phyloP scores from a whole-genome alignment of 2,329 filamentous ascomycete genomes.

The Geosmithia putterillii region DNA sequence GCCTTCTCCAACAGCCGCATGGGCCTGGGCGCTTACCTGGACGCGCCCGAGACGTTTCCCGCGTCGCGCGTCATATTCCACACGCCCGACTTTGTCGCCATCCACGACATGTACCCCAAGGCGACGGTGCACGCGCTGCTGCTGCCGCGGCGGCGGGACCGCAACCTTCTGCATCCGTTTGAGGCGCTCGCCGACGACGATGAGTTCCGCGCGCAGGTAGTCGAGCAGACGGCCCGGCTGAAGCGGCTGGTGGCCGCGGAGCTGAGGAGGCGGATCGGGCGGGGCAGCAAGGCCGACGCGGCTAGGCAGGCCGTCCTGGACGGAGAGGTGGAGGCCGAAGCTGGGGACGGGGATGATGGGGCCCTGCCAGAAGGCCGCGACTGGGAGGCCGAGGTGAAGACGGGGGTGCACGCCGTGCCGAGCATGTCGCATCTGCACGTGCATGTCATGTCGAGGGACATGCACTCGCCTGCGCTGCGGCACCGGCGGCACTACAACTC shows the following conservation, averaged over 20 bases:
- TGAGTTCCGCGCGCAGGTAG: conserved; percentile 54
- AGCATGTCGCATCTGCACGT: conserved; percentile 90
- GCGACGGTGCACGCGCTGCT: conserved; percentile 74
- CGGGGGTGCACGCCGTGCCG: conserved; percentile 76
- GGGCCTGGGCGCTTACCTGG: conserved; percentile 56
- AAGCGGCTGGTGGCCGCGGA: conserved; percentile 59
- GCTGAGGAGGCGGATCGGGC: conserved; percentile 56
- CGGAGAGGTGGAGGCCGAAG: conserved; percentile 23
- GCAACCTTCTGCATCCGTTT: conserved; percentile 59
- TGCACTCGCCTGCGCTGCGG: conserved; percentile 58
- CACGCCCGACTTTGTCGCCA: conserved; percentile 57
- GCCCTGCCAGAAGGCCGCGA: conserved; percentile 60
- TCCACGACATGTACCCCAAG: conserved; percentile 81
- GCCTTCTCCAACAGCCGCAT: conserved; percentile 37
- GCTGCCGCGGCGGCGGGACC: conserved; percentile 57
- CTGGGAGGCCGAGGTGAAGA: conserved; percentile 62
- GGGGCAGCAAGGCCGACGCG: conserved; percentile 48
- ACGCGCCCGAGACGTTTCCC: conserved; percentile 48
- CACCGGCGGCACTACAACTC: conserved; percentile 86
- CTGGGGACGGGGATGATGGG: no score
- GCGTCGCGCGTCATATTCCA: conserved; percentile 51
- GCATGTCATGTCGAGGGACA: conserved; percentile 74
- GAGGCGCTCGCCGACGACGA: conserved; percentile 56
- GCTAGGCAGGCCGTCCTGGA: conserved; percentile 55
- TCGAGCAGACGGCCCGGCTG: conserved; percentile 47